A percentile compares a stretch with the other conserved stretches of the same genome.
Conservation (phyloP, 2,329 filamentous ascomycete genomes). For the Fusarium camptoceras region DNA sequence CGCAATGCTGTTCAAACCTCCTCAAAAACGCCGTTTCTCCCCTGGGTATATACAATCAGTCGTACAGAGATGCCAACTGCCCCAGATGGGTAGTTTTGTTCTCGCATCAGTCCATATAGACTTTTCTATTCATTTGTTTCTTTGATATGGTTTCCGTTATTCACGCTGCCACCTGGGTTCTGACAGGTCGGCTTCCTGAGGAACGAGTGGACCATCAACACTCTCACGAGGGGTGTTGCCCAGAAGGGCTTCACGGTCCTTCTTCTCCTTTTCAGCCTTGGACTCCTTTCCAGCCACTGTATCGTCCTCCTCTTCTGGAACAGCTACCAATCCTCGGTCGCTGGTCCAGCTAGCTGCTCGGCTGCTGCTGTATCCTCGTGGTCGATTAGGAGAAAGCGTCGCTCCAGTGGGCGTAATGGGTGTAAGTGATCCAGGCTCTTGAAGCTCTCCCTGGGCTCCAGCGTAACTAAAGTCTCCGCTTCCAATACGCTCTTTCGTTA, state of each 20-base stretch:
- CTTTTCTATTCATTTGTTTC: background rate
- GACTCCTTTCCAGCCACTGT: slow-evolving; percentile 27
- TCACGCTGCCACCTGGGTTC: slow-evolving; percentile 46
- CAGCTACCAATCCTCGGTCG: slow-evolving; percentile 53
- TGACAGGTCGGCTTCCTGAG: slow-evolving; percentile 45
- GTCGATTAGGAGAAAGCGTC: slow-evolving; percentile 36
- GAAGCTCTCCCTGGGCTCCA: slow-evolving; percentile 25
- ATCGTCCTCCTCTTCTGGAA: slow-evolving; percentile 55
- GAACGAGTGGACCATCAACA: slow-evolving; percentile 31
- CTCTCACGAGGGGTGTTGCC: slow-evolving; percentile 42
- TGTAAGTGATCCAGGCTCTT: slow-evolving; percentile 17
- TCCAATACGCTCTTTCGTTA: slow-evolving; percentile 42
- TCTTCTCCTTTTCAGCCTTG: slow-evolving; percentile 30
- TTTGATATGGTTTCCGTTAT: background rate
- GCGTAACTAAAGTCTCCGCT: slow-evolving; percentile 51
- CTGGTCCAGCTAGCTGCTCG: slow-evolving; percentile 53
- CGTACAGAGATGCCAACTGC: slow-evolving; percentile 35
- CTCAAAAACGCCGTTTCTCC: slow-evolving; percentile 41
- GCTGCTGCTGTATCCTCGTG: slow-evolving; percentile 45
- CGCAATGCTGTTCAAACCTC: slow-evolving; percentile 3
- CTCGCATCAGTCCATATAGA: slow-evolving; percentile 13
- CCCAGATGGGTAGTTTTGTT: slow-evolving; percentile 7
- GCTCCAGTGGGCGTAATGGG: slow-evolving; percentile 1
- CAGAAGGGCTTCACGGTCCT: slow-evolving; percentile 49
- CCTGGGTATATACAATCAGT: slow-evolving; percentile 45